Evolutionary conservation across 768 basidiomycete genomes (phyloP), one percentile per base, ranked within the genome.

Genomic region (Termitomyces sp.): DNA sequence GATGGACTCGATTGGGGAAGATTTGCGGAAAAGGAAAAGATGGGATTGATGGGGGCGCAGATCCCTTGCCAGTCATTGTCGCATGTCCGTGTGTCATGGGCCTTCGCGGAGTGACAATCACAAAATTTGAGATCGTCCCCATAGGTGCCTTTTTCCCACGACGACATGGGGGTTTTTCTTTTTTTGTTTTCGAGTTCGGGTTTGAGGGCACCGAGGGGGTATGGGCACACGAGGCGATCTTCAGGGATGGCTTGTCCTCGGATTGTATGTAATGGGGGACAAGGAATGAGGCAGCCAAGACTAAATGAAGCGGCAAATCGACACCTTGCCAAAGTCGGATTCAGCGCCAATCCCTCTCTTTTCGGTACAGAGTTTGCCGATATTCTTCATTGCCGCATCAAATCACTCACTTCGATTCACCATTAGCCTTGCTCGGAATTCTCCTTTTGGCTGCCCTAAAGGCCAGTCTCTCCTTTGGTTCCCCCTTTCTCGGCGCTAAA

Each of bases 321-420:
- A 60, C 42, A 45, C 24, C 35, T 57, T 51, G 51, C 58, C 57
- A 32, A 51, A 53, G 57, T 58, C 57, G 53, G 35, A 45, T 38
- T 45, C 62, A 62, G 63, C 68, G 68, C 68, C 67, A 70, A 70
- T 70, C 71, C 65, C 65, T 58, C 55, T n/a, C 53, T 44, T 59
- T 40, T 60, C 30, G 57, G 64, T 49, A 58, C 65, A 60, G 58
- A 59, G 54, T 50, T 65, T 60, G 49, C 62, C 67, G 69, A 63
- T 53, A 56, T 60, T 58, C 35, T 51, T 65, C 57, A 58, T 59
- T 52, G 55, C 58, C 51, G 59, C 58, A 63, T 60, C 62, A 58
- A 49, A 56, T 57, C 60, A 64, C 32, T 45, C 54, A 55, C 45
- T 58, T 52, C 43, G 45, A 47, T 54, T 14, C 51, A 45, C 42